A percentile compares a stretch with the other conserved stretches of the same genome.
These are phyloP conservation scores for Herpotrichia juniperi DNA, from an alignment of 2,329 filamentous ascomycete species.

Conservation along the genomic window DNA sequence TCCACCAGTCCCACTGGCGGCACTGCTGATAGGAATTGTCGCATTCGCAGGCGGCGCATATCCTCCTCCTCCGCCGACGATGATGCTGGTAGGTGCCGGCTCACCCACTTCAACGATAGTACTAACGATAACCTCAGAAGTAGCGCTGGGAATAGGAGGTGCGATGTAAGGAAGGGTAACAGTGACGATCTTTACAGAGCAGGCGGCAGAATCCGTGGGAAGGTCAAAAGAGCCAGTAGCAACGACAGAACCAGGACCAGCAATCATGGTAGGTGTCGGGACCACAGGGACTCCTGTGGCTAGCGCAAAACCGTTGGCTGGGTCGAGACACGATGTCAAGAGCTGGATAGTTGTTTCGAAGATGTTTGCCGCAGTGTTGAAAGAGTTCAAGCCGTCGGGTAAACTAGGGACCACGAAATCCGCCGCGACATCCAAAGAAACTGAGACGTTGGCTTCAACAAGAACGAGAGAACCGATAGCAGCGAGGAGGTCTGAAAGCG, in stretches of 20 bases:
- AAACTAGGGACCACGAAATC: conserved; percentile 27
- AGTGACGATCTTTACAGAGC: neutral
- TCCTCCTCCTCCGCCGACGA: neutral
- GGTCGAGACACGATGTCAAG: conserved; percentile 24
- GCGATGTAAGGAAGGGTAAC: neutral
- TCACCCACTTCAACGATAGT: neutral
- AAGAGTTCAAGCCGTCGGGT: conserved; percentile 19
- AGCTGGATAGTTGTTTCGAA: conserved; percentile 28
- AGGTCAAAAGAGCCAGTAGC: too few species aligned
- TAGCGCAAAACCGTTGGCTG: conserved; percentile 1
- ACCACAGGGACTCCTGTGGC: neutral
- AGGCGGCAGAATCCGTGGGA: too few species aligned
- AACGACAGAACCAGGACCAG: neutral
- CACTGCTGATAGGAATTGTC: neutral
- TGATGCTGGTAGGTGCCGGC: neutral
- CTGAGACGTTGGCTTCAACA: conserved; percentile 31
- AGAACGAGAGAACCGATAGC: conserved; percentile 21
- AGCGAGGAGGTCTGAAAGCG: neutral
- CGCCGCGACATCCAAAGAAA: conserved; percentile 25
- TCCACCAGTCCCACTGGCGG: neutral
- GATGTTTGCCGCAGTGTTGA: conserved; percentile 20
- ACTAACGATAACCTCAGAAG: neutral
- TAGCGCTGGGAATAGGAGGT: neutral
- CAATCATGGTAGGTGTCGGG: neutral
- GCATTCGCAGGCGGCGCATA: neutral